Base-by-base conservation (phyloP, 495 filamentous ascomycete genomes). In the Daldinia loculata region DNA sequence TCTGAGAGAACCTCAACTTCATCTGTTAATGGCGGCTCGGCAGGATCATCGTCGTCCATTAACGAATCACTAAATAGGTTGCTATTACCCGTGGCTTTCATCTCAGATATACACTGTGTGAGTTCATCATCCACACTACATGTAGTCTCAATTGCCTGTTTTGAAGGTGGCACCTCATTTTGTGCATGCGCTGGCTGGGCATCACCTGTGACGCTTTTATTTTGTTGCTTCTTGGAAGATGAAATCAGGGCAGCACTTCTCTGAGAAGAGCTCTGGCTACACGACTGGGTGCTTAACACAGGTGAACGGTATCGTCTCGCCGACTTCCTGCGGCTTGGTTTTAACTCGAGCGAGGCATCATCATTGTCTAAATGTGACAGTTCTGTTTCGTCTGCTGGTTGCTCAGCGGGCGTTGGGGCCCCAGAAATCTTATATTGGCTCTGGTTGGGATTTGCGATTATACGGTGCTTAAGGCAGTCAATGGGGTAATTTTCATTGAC, bases 401-500 rank as follows among this genome's bases (percentile, higher is more conserved):
- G n/a, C 7, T 60, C 52, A 19, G 53, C 50, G 19, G 22, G 34
- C 9, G 50, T 52, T 4, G 73, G 67, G 15, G 48, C 27, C 3
- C 79, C 90, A 12, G 79, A 68, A 14, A 94, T 81, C 48, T 78
- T 80, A 74, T 95, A 97, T 8, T 84, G 84, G 2, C 62, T 55
- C 56, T 93, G 89, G 1, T 78, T 75, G 4, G 87, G 80, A 65
- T 89, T 86, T 3, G 94, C 74, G 0, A 95, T 64, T 0, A 81
- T 75, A 2, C 81, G 78, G 63, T 85, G 90, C 30, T 82, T 80
- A 36, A 95, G 88, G 61, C 94, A 98, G 14, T 98, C 93, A 0
- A 92, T 78, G 4, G 92, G 88, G 74, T 93, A 99, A 2, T 82
- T 79, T 57, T 95, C 92, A 64, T 93, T 91, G 15, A 97, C 93